A percentile compares a stretch with the other conserved stretches of the same genome.
Evolutionary conservation across 2,329 filamentous ascomycete genomes (phyloP).

Genomic region (Zymoseptoria tritici): DNA sequence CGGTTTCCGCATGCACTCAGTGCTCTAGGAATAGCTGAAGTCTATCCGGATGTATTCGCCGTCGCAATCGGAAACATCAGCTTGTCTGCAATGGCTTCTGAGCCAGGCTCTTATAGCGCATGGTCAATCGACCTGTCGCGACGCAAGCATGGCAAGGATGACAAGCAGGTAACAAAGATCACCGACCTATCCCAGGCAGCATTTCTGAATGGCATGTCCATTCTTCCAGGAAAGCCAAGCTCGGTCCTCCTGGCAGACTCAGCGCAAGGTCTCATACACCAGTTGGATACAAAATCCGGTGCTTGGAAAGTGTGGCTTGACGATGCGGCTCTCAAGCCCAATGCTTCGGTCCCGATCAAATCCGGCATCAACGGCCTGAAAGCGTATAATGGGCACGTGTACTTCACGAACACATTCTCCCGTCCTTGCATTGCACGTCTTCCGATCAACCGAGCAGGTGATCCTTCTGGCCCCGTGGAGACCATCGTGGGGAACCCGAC

Average conservation of each 20-base stretch:
- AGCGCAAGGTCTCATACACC: slow-evolving; percentile 7
- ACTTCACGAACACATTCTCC: slow-evolving; percentile 14
- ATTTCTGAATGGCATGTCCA: slow-evolving; percentile 11
- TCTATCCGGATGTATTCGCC: slow-evolving; percentile 8
- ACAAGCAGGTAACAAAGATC: slow-evolving; percentile 1
- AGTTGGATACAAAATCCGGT: slow-evolving; percentile 5
- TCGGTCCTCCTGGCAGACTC: slow-evolving; percentile 10
- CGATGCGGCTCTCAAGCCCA: slow-evolving; percentile 14
- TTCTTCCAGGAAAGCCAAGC: background rate
- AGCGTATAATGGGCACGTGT: slow-evolving; percentile 4
- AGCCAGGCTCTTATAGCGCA: slow-evolving; percentile 6
- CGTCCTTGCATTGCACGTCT: slow-evolving; percentile 7
- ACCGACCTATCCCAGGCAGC: slow-evolving; percentile 3
- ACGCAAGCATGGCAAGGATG: background rate
- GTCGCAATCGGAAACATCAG: slow-evolving; percentile 8
- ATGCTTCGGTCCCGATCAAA: slow-evolving; percentile 2
- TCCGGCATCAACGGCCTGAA: slow-evolving; percentile 16
- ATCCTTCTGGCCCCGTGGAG: slow-evolving; percentile 6
- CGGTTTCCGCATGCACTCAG: slow-evolving; percentile 6
- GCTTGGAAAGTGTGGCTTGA: slow-evolving; percentile 6
- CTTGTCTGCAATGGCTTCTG: background rate
- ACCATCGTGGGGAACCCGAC: slow-evolving; percentile 2
- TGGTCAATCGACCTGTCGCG: slow-evolving; percentile 6
- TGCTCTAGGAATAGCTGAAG: slow-evolving; percentile 11
- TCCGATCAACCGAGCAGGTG: background rate